These are phyloP conservation scores for Vaccinium macrocarpon DNA, from an alignment of 148 eudicot species.

Conservation along the genomic window DNA sequence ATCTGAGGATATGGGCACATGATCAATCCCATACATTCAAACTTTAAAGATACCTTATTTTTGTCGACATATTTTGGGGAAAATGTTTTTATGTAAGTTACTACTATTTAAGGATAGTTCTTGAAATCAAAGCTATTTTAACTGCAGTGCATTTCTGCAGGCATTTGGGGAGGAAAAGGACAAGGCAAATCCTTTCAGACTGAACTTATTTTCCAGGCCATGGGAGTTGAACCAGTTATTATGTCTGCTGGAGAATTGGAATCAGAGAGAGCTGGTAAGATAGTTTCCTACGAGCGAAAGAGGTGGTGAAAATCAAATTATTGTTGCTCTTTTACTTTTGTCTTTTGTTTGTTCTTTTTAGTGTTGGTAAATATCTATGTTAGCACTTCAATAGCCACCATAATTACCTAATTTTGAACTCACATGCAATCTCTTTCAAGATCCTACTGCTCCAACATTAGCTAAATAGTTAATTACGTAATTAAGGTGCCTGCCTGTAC, in stretches of 20 bases:
- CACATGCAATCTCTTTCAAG: background rate
- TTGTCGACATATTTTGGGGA: background rate
- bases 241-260: slow-evolving; percentile 99
- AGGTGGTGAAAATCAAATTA: slow-evolving; percentile 4
- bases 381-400: background rate
- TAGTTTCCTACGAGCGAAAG: background rate
- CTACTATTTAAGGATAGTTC: background rate
- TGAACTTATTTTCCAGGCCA: slow-evolving; percentile 82
- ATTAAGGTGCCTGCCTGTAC: background rate
- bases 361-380: background rate
- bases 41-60: background rate
- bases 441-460: background rate
- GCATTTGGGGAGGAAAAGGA: slow-evolving; percentile 99
- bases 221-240: slow-evolving; percentile 93
- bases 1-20: background rate
- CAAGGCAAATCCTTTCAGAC: slow-evolving; percentile 98
- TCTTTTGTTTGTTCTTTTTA: background rate
- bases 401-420: background rate
- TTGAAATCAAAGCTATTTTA: slow-evolving; percentile 4
- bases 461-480: background rate
- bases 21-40: background rate
- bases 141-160: slow-evolving; percentile 29
- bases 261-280: slow-evolving; percentile 91
- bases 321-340: slow-evolving; percentile 1
- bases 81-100: background rate